Evolutionary conservation across 768 basidiomycete species (phyloP), one percentile per base, ranked within the genome.

Genomic region (Rhodotorula kratochvilovae): DNA sequence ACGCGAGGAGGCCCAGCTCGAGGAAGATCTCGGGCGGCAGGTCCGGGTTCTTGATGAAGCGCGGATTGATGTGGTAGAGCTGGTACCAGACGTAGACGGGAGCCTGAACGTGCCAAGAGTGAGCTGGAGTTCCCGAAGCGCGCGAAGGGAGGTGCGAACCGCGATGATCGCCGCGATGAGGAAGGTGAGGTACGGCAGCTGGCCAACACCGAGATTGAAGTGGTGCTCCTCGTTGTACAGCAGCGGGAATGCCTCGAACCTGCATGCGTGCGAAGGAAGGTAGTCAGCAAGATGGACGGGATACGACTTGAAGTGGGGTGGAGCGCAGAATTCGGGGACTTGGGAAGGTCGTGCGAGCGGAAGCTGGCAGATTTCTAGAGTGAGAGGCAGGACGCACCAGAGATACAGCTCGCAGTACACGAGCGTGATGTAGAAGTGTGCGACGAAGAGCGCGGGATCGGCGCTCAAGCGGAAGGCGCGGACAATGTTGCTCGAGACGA

Each of bases 361-460:
- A 69, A 71, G 67, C 71, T 65, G 45, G 61, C 57, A 2, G 50
- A 42, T 27, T 39, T 25, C 35, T n/a, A 13, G 61, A 29, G 51
- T 27, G 55, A 2, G 54, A 35, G 16, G 16, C 36, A n/a, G 13
- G 63, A 45, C 63, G 39, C 13, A 43, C 67, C 74, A 78, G 33
- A n/a, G 63, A 71, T 75, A 70, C 68, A 77, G 59, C 45, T 67
- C 59, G 51, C 46, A 69, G 62, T 76, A 76, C 55, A 77, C 70
- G 42, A 77, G 45, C 10, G 74, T 76, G 27, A 80, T 74, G 72
- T 79, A 81, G 11, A 78, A 39, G 71, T 81, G 80, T 33, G 77
- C 67, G 51, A 79, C 78, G 51, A 79, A 63, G 25, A 81, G 70
- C 57, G 78, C 75, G 0, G 81, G 80, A 56, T 81, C 80, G 27